Conservation (phyloP, 2,329 filamentous ascomycete genomes). For the Talaromyces sp. region DNA sequence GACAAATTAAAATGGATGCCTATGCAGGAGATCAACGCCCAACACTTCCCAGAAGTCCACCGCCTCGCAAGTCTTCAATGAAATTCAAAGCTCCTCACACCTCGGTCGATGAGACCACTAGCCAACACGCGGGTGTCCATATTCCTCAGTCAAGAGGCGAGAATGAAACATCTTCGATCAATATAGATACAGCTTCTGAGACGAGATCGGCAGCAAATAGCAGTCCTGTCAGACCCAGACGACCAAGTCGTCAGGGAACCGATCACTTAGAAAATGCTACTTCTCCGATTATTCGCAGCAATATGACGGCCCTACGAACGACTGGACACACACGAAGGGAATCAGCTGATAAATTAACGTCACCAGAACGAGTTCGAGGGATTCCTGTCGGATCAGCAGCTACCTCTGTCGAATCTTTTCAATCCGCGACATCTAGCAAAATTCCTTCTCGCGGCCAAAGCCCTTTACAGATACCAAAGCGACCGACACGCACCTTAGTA, state of each 20-base stretch:
- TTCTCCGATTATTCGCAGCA: conserved; percentile 54
- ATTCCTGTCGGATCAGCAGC: conserved; percentile 28
- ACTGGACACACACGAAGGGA: conserved; percentile 48
- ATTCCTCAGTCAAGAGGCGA: background rate
- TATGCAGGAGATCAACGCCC: conserved; percentile 4
- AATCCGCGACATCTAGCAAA: conserved; percentile 27
- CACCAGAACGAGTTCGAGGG: conserved; percentile 25
- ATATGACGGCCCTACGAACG: conserved; percentile 46
- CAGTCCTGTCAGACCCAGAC: conserved; percentile 44
- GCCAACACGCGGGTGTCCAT: conserved; percentile 22
- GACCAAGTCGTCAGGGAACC: conserved; percentile 67
- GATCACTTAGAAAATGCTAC: conserved; percentile 54
- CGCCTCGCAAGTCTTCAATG: conserved; percentile 59
- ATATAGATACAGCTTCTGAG: background rate
- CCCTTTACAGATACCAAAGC: conserved; percentile 26
- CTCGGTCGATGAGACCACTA: conserved; percentile 30
- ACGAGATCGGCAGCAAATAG: conserved; percentile 19
- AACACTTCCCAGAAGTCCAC: conserved; percentile 54
- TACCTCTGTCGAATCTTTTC: conserved; percentile 36
- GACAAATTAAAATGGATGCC: conserved; percentile 5
- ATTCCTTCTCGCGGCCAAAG: conserved; percentile 29
- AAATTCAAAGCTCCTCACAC: conserved; percentile 43
- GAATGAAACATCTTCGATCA: background rate
- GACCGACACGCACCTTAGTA: conserved; percentile 34
- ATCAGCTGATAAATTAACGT: conserved; percentile 43